Evolutionary conservation across 1,139 yeast genomes (phyloP).

Genomic region (Zhuliangozyma blackwelliae): DNA sequence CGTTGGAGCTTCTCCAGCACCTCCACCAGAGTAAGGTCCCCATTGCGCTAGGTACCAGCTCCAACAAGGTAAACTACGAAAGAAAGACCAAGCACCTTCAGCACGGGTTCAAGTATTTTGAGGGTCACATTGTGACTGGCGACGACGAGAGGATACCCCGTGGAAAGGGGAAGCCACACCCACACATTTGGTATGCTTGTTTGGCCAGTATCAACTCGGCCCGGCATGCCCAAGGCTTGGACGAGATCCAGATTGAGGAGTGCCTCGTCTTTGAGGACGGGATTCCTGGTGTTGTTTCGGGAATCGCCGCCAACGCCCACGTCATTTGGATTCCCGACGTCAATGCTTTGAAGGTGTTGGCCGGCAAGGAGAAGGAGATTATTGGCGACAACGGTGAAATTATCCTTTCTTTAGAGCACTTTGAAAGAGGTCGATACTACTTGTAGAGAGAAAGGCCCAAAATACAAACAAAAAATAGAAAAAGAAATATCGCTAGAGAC

Average conservation of each 20-base stretch:
- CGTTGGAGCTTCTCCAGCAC: slow-evolving; percentile 57
- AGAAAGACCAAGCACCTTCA: slow-evolving; percentile 68
- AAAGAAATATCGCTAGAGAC: too few species aligned
- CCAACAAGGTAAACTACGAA: slow-evolving; percentile 54
- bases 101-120: slow-evolving; percentile 60
- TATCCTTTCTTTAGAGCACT: slow-evolving; percentile 46
- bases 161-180: slow-evolving; percentile 89
- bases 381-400: slow-evolving; percentile 57
- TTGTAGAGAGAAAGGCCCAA: slow-evolving; percentile 9
- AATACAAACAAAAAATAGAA: background rate
- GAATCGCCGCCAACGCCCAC: slow-evolving; percentile 73
- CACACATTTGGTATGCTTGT: slow-evolving; percentile 88
- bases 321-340: slow-evolving; percentile 93
- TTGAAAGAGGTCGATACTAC: slow-evolving; percentile 49
- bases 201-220: slow-evolving; percentile 60
- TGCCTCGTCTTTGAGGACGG: slow-evolving; percentile 94
- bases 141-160: slow-evolving; percentile 78
- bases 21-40: slow-evolving; percentile 55
- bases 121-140: slow-evolving; percentile 72
- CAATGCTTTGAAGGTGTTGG: slow-evolving; percentile 54
- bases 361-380: slow-evolving; percentile 39
- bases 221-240: slow-evolving; percentile 26
- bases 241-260: slow-evolving; percentile 62
- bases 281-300: slow-evolving; percentile 81
- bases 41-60: slow-evolving; percentile 90